Base-by-base conservation (phyloP, 495 filamentous ascomycete species). In the Penicillium canescens region DNA sequence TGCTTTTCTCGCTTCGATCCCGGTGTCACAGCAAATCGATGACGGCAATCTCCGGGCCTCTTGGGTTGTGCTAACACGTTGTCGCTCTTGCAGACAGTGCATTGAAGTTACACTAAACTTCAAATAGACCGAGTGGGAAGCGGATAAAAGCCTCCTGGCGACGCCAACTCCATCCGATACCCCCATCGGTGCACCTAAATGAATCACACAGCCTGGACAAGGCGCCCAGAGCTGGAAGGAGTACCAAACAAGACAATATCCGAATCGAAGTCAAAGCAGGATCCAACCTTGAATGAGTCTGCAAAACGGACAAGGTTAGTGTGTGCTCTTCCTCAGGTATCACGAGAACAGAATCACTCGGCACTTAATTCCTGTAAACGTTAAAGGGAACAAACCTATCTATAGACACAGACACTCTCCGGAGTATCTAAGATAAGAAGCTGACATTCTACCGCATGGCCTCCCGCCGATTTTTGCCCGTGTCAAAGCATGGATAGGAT, bases 11-110 rank as follows among this genome's bases (percentile, higher is more conserved):
- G 12, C 18, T 34, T 26, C 18, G 13, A 21, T 23, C 23, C 8
- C 18, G n/a, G 42, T 39, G 34, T 43, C 34, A 45, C 36, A 39
- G 14, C 46, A 31, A 14, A 53, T 54, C 38, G n/a, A 20, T 34
- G 18, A 44, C 61, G 57, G 61, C 61, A 61, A 63, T 61, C 61
- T 61, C 61, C 61, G 61, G 61, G 33, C 55, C 23, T 45, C 51
- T 33, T 40, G 28, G 11, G 23, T 35, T 7, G 34, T 21, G 35
- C 43, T 40, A 26, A 26, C 40, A 51, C 41, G 36, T 56, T 36
- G 20, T 31, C 39, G 16, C 16, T 24, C 18, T 14, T 18, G 26
- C 39, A 8, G 13, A 26, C 12, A 28, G n/a, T 23, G 37, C 28
- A 31, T 16, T 5, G 24, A 28, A 28, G 63, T 66, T 66, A 66